Base-by-base conservation (phyloP, 768 basidiomycete species). In the Leccinellum albellum region DNA sequence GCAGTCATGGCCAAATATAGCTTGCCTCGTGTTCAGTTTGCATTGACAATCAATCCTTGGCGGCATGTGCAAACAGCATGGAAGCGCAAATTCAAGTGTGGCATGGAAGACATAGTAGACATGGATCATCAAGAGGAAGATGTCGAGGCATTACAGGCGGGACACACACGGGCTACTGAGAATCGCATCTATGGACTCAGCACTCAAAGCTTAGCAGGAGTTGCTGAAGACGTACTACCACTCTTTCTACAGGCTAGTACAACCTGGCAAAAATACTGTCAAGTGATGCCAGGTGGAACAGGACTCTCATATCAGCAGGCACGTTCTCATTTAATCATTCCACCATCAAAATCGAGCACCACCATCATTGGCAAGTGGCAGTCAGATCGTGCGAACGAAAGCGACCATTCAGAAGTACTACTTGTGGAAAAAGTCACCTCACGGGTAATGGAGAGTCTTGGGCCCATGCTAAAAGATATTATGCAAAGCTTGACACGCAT, bases 61-160 rank as follows among this genome's bases (percentile, higher is more conserved):
- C 31, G 21, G 2, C 60, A 61, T 14, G 45, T 61, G 3, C 50
- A 58, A 4, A 58, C 50, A 0, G 60, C 56, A 1, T 61, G 56
- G 56, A 51, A 44, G 8, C 20, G 32, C 28, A 58, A 61, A 20
- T 31, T 61, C 37, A 54, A 20, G 2, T 58, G 53, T 29, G 0
- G 13, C 0, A 1, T 12, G 1, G 32, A 54, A 0, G 42, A 48
- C 2, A 2, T 54, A 0, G 0, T 29, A 7, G 53, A 60, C 1
- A 3, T 14, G 1, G 20, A 54, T 1, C 1, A 54, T 1, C 1
- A 13, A 2, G 9, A 20, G 1, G 33, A 58, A 2, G 37, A 57
- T 6, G 13, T 57, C 1, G 53, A 54, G 0, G 44, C 45, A 0
- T 2, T 60, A 4, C 53, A 60, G 10, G 59, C 52, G 0, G 59